These are phyloP conservation scores for Corynespora cassiicola DNA, from an alignment of 2,329 filamentous ascomycete genomes.

Conservation along the genomic window DNA sequence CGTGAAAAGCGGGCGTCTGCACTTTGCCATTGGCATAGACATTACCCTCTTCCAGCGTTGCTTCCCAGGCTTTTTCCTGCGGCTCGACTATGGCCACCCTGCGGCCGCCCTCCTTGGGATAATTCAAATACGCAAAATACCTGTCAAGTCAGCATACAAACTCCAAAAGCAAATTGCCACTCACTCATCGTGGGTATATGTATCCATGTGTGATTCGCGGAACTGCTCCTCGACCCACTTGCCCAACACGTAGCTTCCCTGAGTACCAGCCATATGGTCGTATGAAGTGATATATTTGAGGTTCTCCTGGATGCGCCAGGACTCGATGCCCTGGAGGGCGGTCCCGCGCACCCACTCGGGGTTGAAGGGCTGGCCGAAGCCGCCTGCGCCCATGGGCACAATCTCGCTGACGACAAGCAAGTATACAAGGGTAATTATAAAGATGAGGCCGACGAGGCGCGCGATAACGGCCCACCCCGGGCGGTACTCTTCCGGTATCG, in stretches of 20 bases:
- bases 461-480: constrained; percentile 72
- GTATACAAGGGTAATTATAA: constrained; percentile 81
- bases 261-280: constrained; percentile 91
- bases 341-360: constrained; percentile 81
- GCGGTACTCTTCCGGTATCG: constrained; percentile 54
- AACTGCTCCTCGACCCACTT: constrained; percentile 85
- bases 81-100: constrained; percentile 80
- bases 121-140: constrained; percentile 91
- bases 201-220: constrained; percentile 73
- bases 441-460: constrained; percentile 74
- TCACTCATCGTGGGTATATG: constrained; percentile 73
- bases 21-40: constrained; percentile 63
- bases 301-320: constrained; percentile 67
- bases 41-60: constrained; percentile 82
- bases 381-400: constrained; percentile 70
- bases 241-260: constrained; percentile 86
- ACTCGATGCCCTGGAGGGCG: constrained; percentile 76
- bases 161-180: constrained; percentile 12
- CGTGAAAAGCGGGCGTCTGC: constrained; percentile 84
- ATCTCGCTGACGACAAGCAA: constrained; percentile 85
- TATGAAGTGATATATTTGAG: constrained; percentile 80
- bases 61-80: constrained; percentile 75
- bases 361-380: constrained; percentile 72
- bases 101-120: constrained; percentile 78
- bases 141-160: constrained; percentile 25